Evolutionary conservation across 2,329 filamentous ascomycete genomes (phyloP), one percentile per base, ranked within the genome.

Genomic region (Fonsecaea erecta): DNA sequence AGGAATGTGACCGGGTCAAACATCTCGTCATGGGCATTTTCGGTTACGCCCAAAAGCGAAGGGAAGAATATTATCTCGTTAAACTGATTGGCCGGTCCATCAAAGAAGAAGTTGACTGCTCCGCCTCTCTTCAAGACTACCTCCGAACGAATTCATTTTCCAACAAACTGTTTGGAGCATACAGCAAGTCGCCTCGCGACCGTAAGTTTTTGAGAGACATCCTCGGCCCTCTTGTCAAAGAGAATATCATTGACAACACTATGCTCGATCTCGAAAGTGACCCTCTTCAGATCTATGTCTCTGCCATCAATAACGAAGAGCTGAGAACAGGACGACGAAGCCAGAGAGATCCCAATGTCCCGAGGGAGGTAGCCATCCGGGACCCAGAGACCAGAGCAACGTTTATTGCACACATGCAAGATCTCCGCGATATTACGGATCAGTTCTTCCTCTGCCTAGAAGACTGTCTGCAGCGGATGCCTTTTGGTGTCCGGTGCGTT

Each of bases 231-330:
- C 79, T 99, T 54, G 90, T 99, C 71, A 90, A 91, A 68, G 91
- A 96, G 75, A 94, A 95, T 74, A 93, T 99, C 73, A 89, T 98
- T 61, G 95, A 97, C 61, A 95, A 97, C 71, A 89, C 93, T 12
- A 90, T 89, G 4, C 83, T 99, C 35, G 94, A 99, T 75, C 83
- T 99, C 28, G 95, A 99, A 78, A 97, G 94, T 75, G 95, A 99
- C 74, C 95, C 95, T 0, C 90, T 98, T 82, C 94, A 98, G 72
- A 99, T 99, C 63, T 98, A 99, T 78, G 88, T 91, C 48, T 95
- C 93, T 4, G 89, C 92, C 14, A 96, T 99, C 79, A 98, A 96
- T 80, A 97, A 99, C 73, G 94, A 98, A 77, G 95, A 99, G 78
- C 86, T 99, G 26, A 89, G 92, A 18, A 99, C 95, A 0, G 95